Percentiles rank a stretch among this genome's conserved stretches.
Conservation (phyloP, 352 stramenopile species). For the Thalassiosira mediterranea region DNA sequence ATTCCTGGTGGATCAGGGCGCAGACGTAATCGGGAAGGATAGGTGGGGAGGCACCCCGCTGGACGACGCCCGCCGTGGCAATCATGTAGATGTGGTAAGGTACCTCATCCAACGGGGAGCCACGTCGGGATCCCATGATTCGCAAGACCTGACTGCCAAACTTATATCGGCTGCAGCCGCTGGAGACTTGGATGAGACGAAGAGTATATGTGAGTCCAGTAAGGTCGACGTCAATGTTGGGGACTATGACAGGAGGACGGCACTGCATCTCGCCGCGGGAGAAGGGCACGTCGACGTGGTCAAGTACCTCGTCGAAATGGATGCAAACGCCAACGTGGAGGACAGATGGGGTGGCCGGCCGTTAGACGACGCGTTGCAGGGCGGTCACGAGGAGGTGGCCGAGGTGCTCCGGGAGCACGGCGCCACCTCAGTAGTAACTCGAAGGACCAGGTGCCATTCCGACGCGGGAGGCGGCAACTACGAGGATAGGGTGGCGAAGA, state of each 20-base stretch:
- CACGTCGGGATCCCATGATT: slow-evolving; percentile 36
- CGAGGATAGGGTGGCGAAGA: too few species aligned
- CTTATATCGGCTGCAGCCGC: slow-evolving; percentile 2
- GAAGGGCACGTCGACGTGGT: slow-evolving; percentile 62
- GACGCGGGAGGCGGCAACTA: too few species aligned
- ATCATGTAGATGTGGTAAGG: slow-evolving; percentile 52
- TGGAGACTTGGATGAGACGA: not conserved
- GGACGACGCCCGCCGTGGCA: slow-evolving; percentile 77
- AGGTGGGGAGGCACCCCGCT: slow-evolving; percentile 79
- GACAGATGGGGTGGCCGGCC: slow-evolving; percentile 72
- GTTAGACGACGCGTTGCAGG: slow-evolving; percentile 59
- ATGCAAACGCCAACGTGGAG: slow-evolving; percentile 46
- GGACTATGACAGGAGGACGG: slow-evolving; percentile 64
- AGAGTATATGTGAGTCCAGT: slow-evolving; percentile 38
- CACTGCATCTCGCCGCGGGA: slow-evolving; percentile 68
- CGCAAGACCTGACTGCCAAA: slow-evolving; percentile 1
- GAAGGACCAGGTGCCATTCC: too few species aligned
- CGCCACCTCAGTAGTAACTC: too few species aligned
- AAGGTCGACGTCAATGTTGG: slow-evolving; percentile 46
- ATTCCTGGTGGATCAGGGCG: slow-evolving; percentile 61
- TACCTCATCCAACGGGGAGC: slow-evolving; percentile 48
- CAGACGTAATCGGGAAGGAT: slow-evolving; percentile 71
- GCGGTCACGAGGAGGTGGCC: slow-evolving; percentile 21
- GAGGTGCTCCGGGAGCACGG: too few species aligned
- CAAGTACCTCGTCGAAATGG: slow-evolving; percentile 32